A percentile compares a stretch with the other conserved stretches of the same genome.
Evolutionary conservation across 768 basidiomycete genomes (phyloP).

Genomic region (Phlebiopsis flavidoalba): DNA sequence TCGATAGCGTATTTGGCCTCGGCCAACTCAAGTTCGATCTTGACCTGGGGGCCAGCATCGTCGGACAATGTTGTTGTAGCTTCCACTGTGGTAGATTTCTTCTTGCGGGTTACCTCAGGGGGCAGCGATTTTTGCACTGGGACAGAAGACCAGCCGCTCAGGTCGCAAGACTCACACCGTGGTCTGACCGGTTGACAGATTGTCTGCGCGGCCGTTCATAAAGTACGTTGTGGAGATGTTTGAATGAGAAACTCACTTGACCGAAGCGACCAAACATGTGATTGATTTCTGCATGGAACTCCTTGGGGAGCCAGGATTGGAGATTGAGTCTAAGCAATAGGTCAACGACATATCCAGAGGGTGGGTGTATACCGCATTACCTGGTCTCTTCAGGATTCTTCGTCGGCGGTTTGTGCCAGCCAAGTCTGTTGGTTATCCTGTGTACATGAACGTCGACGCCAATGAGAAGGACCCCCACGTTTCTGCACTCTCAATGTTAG

Average conservation of each 20-base stretch:
- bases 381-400: conserved; percentile 87
- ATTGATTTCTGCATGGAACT: conserved; percentile 72
- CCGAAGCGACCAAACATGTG: conserved; percentile 81
- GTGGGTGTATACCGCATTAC: conserved; percentile 28
- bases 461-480: conserved; percentile 84
- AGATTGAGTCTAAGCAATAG: conserved; percentile 54
- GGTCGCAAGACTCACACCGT: conserved; percentile 56
- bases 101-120: conserved; percentile 8
- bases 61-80: background rate
- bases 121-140: conserved; percentile 45
- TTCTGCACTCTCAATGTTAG: conserved; percentile 35
- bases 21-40: conserved; percentile 33
- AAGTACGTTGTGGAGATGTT: background rate
- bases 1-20: background rate
- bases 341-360: background rate
- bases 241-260: conserved; percentile 43
- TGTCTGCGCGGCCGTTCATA: conserved; percentile 33
- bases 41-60: conserved; percentile 30
- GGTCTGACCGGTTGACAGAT: conserved; percentile 65
- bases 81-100: conserved; percentile 12
- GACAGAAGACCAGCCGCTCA: conserved; percentile 61
- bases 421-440: conserved; percentile 86
- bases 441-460: conserved; percentile 97
- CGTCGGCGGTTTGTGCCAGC: conserved; percentile 87
- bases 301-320: conserved; percentile 78